phyloP scores from a whole-genome alignment of 768 basidiomycete genomes.

The Sporobolomyces phaffii region DNA sequence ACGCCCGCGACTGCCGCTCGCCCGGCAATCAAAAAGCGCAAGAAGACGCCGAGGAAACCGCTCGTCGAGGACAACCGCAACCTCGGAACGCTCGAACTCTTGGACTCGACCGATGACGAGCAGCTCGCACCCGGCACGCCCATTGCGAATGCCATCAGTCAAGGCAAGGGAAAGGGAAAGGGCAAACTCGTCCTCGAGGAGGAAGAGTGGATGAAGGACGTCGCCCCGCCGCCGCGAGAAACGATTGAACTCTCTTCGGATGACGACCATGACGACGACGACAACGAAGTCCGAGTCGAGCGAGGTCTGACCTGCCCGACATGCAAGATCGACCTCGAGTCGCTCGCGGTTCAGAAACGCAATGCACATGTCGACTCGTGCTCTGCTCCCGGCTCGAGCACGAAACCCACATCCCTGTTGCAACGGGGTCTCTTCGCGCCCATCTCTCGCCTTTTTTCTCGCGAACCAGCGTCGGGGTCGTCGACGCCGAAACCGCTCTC shows the following conservation, averaged over 20 bases:
- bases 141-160: too few relatives aligned
- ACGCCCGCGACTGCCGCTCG: background rate
- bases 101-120: slow-evolving; percentile 22
- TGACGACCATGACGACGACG: slow-evolving; percentile 10
- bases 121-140: too few relatives aligned
- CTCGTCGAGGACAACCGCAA: slow-evolving; percentile 22
- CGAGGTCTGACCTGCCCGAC: background rate
- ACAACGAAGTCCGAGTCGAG: background rate
- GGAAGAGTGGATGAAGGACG: slow-evolving; percentile 22
- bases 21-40: too few relatives aligned
- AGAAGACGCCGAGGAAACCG: background rate
- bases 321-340: background rate
- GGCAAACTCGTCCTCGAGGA: slow-evolving; percentile 15
- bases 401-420: background rate
- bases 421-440: slow-evolving; percentile 9
- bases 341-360: slow-evolving; percentile 13
- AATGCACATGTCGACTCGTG: slow-evolving; percentile 2
- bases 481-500: background rate
- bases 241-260: slow-evolving; percentile 3
- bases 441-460: slow-evolving; percentile 26
- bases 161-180: too few relatives aligned
- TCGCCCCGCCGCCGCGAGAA: background rate
- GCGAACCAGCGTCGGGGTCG: background rate
- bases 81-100: slow-evolving; percentile 27
- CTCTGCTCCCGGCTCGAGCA: background rate